Evolutionary conservation across 1,139 yeast species (phyloP).

Genomic region (Saccharomycopsis hybrid): DNA sequence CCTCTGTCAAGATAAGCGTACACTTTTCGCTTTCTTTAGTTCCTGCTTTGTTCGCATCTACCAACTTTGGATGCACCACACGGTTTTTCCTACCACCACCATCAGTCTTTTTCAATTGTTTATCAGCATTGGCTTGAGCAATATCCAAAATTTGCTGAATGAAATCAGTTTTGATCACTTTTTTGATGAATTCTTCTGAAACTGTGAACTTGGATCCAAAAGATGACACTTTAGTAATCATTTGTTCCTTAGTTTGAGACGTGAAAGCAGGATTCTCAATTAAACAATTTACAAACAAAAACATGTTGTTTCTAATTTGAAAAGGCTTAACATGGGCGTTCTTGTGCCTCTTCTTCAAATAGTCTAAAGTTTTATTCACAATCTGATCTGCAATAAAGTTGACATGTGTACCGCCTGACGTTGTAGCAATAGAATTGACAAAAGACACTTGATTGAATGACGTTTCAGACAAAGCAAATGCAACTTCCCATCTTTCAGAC

Average conservation of each 20-base stretch:
- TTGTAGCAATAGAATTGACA: conserved; percentile 96
- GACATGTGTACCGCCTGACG: conserved; percentile 96
- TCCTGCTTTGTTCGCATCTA: conserved; percentile 97
- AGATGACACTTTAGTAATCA: conserved; percentile 81
- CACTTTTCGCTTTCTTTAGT: conserved; percentile 88
- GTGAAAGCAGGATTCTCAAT: conserved; percentile 97
- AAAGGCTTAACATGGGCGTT: conserved; percentile 76
- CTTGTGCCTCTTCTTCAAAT: conserved; percentile 69
- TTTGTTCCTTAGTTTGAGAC: conserved; percentile 94
- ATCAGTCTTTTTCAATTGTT: conserved; percentile 84
- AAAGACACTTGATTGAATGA: conserved; percentile 90
- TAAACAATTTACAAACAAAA: conserved; percentile 82
- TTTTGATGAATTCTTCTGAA: conserved; percentile 69
- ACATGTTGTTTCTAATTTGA: conserved; percentile 87
- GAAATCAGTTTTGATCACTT: conserved; percentile 70
- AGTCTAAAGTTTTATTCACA: conserved; percentile 64
- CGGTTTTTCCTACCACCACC: conserved; percentile 71
- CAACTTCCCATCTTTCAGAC: conserved; percentile 88
- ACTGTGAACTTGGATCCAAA: conserved; percentile 78
- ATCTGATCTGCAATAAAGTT: conserved; percentile 82
- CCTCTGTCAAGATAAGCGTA: conserved; percentile 91
- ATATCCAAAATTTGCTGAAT: conserved; percentile 77
- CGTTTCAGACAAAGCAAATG: conserved; percentile 90
- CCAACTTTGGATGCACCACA: conserved; percentile 83
- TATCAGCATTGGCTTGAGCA: conserved; percentile 82